Percentiles rank a stretch among this genome's conserved stretches.
These are phyloP conservation scores for Xerocomellus dryophilus DNA, from an alignment of 768 basidiomycete species.

Conservation along the genomic window DNA sequence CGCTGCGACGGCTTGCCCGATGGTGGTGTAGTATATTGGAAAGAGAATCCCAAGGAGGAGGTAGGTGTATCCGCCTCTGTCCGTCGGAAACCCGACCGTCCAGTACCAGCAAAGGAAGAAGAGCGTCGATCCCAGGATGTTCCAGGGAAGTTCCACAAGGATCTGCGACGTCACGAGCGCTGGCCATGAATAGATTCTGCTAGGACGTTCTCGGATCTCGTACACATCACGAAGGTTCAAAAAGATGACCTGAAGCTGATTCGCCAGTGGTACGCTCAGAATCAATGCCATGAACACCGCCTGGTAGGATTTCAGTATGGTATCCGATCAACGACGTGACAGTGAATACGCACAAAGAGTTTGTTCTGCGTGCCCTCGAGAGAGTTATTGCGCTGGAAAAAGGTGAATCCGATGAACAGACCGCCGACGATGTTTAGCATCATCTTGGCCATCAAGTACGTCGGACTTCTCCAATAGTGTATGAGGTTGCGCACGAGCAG, in stretches of 20 bases:
- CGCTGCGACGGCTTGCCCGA: slow-evolving; percentile 59
- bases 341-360: slow-evolving; percentile 49
- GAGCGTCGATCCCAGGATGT: slow-evolving; percentile 52
- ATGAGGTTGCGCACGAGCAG: slow-evolving; percentile 44
- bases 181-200: slow-evolving; percentile 64
- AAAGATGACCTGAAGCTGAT: slow-evolving; percentile 63
- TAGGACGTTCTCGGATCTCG: slow-evolving; percentile 63
- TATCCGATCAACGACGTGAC: background rate
- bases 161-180: slow-evolving; percentile 55
- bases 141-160: slow-evolving; percentile 59
- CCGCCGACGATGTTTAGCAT: slow-evolving; percentile 52
- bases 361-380: slow-evolving; percentile 64
- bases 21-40: slow-evolving; percentile 59
- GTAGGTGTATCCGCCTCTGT: slow-evolving; percentile 58
- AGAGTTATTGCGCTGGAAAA: slow-evolving; percentile 52
- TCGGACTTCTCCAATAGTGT: slow-evolving; percentile 56
- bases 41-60: slow-evolving; percentile 53
- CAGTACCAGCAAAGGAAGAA: slow-evolving; percentile 70
- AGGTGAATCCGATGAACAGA: slow-evolving; percentile 60
- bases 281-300: slow-evolving; percentile 57
- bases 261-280: slow-evolving; percentile 48
- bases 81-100: slow-evolving; percentile 58
- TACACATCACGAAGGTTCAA: slow-evolving; percentile 58
- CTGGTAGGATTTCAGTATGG: slow-evolving; percentile 25
- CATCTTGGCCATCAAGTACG: slow-evolving; percentile 59